Conservation (phyloP, 805 yeast genomes). For the Yamadazyma ubonensis region DNA sequence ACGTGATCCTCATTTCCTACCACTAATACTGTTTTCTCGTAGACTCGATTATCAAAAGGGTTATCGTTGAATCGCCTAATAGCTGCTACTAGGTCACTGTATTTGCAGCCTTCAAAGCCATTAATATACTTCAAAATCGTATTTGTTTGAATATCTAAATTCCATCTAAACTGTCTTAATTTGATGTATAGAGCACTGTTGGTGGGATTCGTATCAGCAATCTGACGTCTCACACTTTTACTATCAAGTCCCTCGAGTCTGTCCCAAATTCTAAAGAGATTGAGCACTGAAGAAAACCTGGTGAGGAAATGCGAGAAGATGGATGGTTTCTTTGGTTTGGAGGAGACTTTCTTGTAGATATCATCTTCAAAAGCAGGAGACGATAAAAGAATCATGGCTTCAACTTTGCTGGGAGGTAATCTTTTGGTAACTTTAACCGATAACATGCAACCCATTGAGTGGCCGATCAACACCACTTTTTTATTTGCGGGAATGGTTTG, state of each 20-base stretch:
- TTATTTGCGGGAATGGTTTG: conserved; percentile 41
- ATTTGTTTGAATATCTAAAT: conserved; percentile 57
- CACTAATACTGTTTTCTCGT: conserved; percentile 51
- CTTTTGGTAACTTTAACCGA: conserved; percentile 44
- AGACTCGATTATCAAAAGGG: conserved; percentile 27
- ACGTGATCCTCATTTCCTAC: conserved; percentile 59
- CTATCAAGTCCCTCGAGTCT: conserved; percentile 63
- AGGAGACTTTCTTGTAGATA: neutral
- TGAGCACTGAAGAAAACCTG: conserved; percentile 48
- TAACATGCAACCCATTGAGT: conserved; percentile 70
- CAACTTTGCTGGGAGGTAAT: conserved; percentile 40
- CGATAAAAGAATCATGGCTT: conserved; percentile 48
- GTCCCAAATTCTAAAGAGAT: conserved; percentile 56
- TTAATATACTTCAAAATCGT: conserved; percentile 53
- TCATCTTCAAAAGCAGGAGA: conserved; percentile 44
- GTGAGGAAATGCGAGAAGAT: conserved; percentile 24
- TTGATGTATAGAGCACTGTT: conserved; percentile 34
- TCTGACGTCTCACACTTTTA: conserved; percentile 56
- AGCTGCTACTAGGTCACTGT: conserved; percentile 44
- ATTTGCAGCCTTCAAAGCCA: conserved; percentile 47
- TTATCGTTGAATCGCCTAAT: conserved; percentile 36
- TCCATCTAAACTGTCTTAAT: conserved; percentile 66
- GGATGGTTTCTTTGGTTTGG: conserved; percentile 1
- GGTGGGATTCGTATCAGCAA: conserved; percentile 25
- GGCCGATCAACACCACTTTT: conserved; percentile 56